These are phyloP conservation scores for Tetrahymena thermophila DNA, from an alignment of 73 alveolate genomes.

Conservation along the genomic window DNA sequence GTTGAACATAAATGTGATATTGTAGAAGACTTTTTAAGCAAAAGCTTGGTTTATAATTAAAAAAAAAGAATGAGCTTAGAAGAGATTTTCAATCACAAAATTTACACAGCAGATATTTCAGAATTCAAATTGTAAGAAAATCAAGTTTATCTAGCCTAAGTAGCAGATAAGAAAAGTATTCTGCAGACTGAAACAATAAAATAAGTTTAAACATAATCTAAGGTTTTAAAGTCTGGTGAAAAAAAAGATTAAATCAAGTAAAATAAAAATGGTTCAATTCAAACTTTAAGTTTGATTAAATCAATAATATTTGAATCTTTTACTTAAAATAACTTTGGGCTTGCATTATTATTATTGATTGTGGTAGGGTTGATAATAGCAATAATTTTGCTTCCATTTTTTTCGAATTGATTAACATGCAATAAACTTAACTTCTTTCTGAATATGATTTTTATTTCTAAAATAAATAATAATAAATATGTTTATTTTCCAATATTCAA, in stretches of 20 bases:
- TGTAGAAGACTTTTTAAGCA: background rate
- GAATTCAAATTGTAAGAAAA: background rate
- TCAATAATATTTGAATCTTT: background rate
- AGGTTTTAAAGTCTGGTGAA: background rate
- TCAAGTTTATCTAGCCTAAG: background rate
- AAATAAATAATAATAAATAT: no score
- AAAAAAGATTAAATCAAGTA: background rate
- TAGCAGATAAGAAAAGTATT: background rate
- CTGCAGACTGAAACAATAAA: background rate
- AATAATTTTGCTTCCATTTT: background rate
- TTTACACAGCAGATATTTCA: background rate
- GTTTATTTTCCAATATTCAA: background rate
- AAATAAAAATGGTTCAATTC: background rate
- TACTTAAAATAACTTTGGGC: background rate
- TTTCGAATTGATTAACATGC: background rate
- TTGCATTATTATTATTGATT: background rate
- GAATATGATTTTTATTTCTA: no score
- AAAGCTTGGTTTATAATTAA: background rate
- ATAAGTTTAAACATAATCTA: background rate
- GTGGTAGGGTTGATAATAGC: background rate
- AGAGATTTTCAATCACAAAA: background rate
- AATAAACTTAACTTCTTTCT: no score
- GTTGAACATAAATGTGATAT: background rate
- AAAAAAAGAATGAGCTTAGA: background rate
- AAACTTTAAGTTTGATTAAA: background rate